Conservation (phyloP, 352 stramenopile species). For the Globisporangium ultimum region DNA sequence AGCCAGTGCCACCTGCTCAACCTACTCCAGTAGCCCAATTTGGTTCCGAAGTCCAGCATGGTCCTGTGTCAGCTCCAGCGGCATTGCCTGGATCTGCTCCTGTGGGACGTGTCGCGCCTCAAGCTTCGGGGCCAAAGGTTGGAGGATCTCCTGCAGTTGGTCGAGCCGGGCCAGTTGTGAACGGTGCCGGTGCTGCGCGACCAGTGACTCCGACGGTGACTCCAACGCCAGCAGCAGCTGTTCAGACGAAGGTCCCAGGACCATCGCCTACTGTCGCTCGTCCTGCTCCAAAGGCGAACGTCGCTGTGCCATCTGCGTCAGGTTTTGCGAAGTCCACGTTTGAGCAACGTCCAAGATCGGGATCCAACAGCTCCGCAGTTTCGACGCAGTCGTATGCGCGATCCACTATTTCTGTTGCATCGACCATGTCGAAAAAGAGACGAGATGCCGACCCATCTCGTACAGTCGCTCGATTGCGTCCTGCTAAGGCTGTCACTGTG, state of each 20-base stretch:
- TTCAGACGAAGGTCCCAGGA: constrained; percentile 5
- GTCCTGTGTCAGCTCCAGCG: constrained; percentile 47
- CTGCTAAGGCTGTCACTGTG: constrained; percentile 89
- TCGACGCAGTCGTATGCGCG: constrained; percentile 76
- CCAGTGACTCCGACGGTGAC: constrained; percentile 1
- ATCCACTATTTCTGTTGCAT: constrained; percentile 80
- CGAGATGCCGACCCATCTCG: constrained; percentile 51
- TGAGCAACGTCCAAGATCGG: constrained; percentile 50
- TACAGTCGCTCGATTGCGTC: constrained; percentile 73
- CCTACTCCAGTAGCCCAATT: constrained; percentile 12
- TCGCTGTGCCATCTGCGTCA: constrained; percentile 3
- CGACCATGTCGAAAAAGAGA: constrained; percentile 74
- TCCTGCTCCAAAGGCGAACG: constrained; percentile 9
- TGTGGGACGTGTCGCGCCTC: constrained; percentile 5
- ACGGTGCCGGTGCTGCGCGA: not conserved
- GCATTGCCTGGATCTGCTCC: constrained; percentile 35
- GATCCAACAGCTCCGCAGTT: constrained; percentile 69
- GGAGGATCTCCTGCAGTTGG: not conserved
- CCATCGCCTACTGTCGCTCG: constrained; percentile 14
- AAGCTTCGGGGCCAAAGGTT: constrained; percentile 11
- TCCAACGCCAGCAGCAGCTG: constrained; percentile 5
- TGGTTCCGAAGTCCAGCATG: constrained; percentile 8
- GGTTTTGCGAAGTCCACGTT: constrained; percentile 9
- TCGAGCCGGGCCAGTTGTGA: constrained; percentile 7
- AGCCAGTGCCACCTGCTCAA: not conserved